Base-by-base conservation (phyloP, 495 filamentous ascomycete genomes). In the Xylaria scruposa region DNA sequence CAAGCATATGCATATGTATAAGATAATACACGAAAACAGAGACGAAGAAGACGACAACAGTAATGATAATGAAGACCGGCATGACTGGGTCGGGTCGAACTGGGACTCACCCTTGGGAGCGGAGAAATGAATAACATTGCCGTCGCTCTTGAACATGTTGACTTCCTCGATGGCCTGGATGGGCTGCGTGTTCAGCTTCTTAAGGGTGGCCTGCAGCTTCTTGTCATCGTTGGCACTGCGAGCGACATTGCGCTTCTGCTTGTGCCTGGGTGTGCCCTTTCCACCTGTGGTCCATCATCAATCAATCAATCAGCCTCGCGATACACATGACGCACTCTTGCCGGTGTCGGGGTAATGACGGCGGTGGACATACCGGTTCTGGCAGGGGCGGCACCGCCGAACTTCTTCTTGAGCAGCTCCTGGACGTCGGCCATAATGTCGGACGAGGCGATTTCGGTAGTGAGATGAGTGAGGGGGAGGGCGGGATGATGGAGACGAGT, bases 91-190 rank as follows among this genome's bases (percentile, higher is more conserved):
- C 10, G 17, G 40, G 29, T n/a, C 21, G 17, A 9, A 33, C 19
- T 7, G 19, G 61, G 51, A 86, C 87, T 77, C 83, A 98, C 96
- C 96, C 86, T 97, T 98, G 66, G 96, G 96, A 74, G 93, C 93
- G 78, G 93, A 90, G 83, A 99, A 99, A 89, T 99, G 96, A 81
- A 99, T 98, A 83, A 99, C 96, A 84, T 99, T 99, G 78, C 96
- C 96, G 79, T 99, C 96, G 83, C 93, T 91, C 90, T 98, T 99
- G 91, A 98, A 98, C 97, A 98, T 99, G 90, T 99, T 99, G 81
- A 99, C 96, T 87, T 99, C 96, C 90, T 99, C 96, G 77, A 99
- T 98, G 69, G 91, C 93, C 88, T 97, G 95, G 86, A 99, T 97
- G 78, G 96, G 94, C 87, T 96, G 94, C 67, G 94, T 93, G 84